phyloP scores from a whole-genome alignment of 768 basidiomycete genomes.

The Neoboletus magnificus region DNA sequence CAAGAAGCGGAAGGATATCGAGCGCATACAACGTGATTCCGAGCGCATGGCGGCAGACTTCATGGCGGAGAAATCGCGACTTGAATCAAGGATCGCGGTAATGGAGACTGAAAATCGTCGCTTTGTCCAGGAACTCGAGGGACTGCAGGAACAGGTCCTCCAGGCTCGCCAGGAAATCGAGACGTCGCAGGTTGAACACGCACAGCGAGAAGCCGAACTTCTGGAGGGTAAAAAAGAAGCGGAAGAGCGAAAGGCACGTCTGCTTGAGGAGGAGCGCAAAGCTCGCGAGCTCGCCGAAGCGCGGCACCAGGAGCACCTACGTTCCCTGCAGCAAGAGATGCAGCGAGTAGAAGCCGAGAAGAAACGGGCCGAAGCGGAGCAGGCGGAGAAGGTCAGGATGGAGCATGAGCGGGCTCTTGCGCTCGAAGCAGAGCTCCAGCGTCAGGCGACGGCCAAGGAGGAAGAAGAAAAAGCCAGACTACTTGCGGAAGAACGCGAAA shows the following conservation, averaged over 20 bases:
- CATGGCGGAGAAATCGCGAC: conserved; percentile 35
- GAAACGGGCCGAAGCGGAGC: conserved; percentile 20
- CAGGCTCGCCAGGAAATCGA: conserved; percentile 28
- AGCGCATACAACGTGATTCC: conserved; percentile 39
- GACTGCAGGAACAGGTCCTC: conserved; percentile 28
- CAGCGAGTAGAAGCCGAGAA: conserved; percentile 22
- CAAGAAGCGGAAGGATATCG: conserved; percentile 43
- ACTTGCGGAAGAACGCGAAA: conserved; percentile 28
- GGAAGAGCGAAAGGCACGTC: conserved; percentile 28
- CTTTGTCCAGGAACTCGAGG: conserved; percentile 16
- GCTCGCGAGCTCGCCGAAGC: conserved; percentile 26
- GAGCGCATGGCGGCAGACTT: conserved; percentile 40
- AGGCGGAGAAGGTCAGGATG: conserved; percentile 22
- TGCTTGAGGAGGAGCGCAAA: conserved; percentile 32
- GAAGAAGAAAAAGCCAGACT: conserved; percentile 26
- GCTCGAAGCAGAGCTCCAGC: conserved; percentile 29
- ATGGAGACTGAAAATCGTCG: conserved; percentile 28
- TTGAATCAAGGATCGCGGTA: conserved; percentile 24
- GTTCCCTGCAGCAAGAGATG: conserved; percentile 26
- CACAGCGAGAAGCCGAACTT: conserved; percentile 28
- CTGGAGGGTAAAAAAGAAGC: conserved; percentile 23
- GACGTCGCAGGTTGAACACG: conserved; percentile 26
- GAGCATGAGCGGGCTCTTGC: conserved; percentile 32
- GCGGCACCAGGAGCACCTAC: conserved; percentile 30
- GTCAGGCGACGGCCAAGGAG: conserved; percentile 20